Percentiles rank a stretch among this genome's conserved stretches.
Evolutionary conservation across 2,329 filamentous ascomycete species (phyloP).

Genomic region (Penicillium rolfsii): DNA sequence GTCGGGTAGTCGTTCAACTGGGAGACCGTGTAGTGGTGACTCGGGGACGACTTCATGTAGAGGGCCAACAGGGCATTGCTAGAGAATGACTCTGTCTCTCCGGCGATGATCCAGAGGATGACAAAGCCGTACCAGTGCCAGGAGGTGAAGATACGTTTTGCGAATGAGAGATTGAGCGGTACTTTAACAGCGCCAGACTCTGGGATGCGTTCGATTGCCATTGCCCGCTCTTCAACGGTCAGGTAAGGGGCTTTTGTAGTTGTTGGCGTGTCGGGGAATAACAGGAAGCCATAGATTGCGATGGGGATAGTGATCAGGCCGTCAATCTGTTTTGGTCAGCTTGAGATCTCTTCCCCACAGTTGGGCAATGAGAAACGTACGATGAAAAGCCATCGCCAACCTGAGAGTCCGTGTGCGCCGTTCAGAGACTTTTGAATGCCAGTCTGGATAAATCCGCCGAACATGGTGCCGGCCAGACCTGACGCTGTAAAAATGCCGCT

Average conservation of each 20-base stretch:
- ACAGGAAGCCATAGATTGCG: slow-evolving; percentile 48
- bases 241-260: slow-evolving; percentile 43
- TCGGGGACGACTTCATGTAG: slow-evolving; percentile 55
- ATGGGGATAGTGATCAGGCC: slow-evolving; percentile 49
- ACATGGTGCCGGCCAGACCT: slow-evolving; percentile 42
- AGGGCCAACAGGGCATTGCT: slow-evolving; percentile 62
- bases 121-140: slow-evolving; percentile 46
- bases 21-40: slow-evolving; percentile 50
- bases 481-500: slow-evolving; percentile 42
- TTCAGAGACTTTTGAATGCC: slow-evolving; percentile 39
- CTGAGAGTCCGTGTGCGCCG: slow-evolving; percentile 32
- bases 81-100: slow-evolving; percentile 72
- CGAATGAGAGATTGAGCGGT: slow-evolving; percentile 29
- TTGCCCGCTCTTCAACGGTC: slow-evolving; percentile 33
- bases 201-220: slow-evolving; percentile 39
- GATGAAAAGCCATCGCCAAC: slow-evolving; percentile 46
- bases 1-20: slow-evolving; percentile 60
- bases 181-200: slow-evolving; percentile 27
- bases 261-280: slow-evolving; percentile 45
- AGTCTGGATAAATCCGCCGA: slow-evolving; percentile 42
- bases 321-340: slow-evolving; percentile 29
- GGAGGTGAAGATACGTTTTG: slow-evolving; percentile 37
- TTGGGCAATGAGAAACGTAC: slow-evolving; percentile 13
- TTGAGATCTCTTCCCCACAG: not conserved
- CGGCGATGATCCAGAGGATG: slow-evolving; percentile 61